Conservation (phyloP, 805 yeast species). For the Candida suzukii region DNA sequence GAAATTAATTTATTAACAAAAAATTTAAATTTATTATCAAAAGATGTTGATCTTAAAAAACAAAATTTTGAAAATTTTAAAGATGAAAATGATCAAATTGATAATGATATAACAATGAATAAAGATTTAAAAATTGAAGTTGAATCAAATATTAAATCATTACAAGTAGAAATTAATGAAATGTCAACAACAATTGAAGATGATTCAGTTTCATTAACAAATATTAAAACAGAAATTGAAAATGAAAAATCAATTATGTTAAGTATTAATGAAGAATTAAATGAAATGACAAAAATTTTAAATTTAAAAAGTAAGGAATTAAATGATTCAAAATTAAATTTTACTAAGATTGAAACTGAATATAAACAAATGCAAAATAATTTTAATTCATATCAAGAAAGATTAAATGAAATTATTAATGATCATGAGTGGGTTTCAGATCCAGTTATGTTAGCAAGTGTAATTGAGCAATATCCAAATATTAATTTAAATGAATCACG, state of each 20-base stretch:
- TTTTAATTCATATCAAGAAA: conserved; percentile 21
- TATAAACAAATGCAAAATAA: conserved; percentile 29
- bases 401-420: conserved; percentile 37
- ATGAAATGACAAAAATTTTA: conserved; percentile 44
- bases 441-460: conserved; percentile 44
- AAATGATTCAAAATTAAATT: conserved; percentile 40
- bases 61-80: conserved; percentile 56
- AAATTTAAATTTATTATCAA: conserved; percentile 30
- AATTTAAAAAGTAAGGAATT: conserved; percentile 36
- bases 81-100: conserved; percentile 63
- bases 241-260: conserved; percentile 51
- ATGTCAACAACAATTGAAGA: conserved; percentile 21
- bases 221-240: conserved; percentile 31
- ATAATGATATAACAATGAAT: conserved; percentile 43
- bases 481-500: conserved; percentile 58
- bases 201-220: conserved; percentile 19
- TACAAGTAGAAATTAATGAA: conserved; percentile 19
- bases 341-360: conserved; percentile 49
- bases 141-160: conserved; percentile 27
- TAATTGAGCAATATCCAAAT: conserved; percentile 55
- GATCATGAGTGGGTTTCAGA: conserved; percentile 73
- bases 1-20: conserved; percentile 40
- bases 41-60: conserved; percentile 36
- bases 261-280: conserved; percentile 72
- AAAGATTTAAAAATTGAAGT: conserved; percentile 34